These are phyloP conservation scores for Diutina sp. DNA, from an alignment of 1,139 yeast genomes.

Conservation along the genomic window DNA sequence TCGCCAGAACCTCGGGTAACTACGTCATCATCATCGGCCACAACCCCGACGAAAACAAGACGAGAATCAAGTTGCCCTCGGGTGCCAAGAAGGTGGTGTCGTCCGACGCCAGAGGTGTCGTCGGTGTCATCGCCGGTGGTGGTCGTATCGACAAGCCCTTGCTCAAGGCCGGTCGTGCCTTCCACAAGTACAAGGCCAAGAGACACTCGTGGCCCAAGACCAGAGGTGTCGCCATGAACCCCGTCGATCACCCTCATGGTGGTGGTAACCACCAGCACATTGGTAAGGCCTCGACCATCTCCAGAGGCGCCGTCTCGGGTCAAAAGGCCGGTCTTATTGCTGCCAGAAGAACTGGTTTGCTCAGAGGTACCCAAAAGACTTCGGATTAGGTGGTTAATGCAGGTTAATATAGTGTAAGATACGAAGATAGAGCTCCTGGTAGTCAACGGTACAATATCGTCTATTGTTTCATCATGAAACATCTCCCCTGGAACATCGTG, in stretches of 20 bases:
- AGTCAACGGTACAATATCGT: too few relatives aligned
- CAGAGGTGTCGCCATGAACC: slow-evolving; percentile 99
- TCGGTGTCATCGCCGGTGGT: slow-evolving; percentile 99
- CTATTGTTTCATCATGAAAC: too few relatives aligned
- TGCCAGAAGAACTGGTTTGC: slow-evolving; percentile 99
- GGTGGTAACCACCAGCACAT: slow-evolving; percentile 99
- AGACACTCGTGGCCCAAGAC: slow-evolving; percentile 99
- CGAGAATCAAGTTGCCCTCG: slow-evolving; percentile 98
- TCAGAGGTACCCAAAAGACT: slow-evolving; percentile 99
- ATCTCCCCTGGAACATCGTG: too few relatives aligned
- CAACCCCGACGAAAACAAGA: slow-evolving; percentile 98
- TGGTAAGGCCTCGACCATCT: slow-evolving; percentile 99
- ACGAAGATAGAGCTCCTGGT: not conserved
- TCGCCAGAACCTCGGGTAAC: slow-evolving; percentile 99
- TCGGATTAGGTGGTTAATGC: slow-evolving; percentile 35
- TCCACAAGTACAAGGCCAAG: slow-evolving; percentile 98
- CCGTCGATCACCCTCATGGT: slow-evolving; percentile 99
- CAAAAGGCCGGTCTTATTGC: slow-evolving; percentile 99
- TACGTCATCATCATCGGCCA: slow-evolving; percentile 97
- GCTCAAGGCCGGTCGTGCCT: slow-evolving; percentile 99
- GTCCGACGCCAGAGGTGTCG: slow-evolving; percentile 97
- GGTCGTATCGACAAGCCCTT: slow-evolving; percentile 99
- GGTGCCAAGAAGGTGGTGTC: slow-evolving; percentile 96
- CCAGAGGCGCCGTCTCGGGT: slow-evolving; percentile 99
- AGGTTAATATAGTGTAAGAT: slow-evolving; percentile 1